phyloP scores from a whole-genome alignment of 225 moss, liverwort and hornwort genomes.

The Straminergon stramineum region DNA sequence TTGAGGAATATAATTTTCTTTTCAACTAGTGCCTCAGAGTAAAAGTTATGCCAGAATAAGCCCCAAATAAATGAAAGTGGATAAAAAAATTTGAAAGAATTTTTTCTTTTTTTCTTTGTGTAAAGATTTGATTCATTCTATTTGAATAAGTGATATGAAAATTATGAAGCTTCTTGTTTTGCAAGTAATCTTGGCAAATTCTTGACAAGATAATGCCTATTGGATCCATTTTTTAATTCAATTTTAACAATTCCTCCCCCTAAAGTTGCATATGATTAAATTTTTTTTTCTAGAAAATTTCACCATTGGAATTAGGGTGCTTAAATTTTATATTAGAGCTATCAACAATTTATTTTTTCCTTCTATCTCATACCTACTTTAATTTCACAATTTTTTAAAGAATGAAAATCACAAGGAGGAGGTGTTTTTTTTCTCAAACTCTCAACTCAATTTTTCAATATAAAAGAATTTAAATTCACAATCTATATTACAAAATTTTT shows the following conservation, averaged over 20 bases:
- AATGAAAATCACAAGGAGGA: not conserved
- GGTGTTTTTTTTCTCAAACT: not conserved
- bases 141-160: not conserved
- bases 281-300: not conserved
- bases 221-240: not conserved
- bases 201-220: not conserved
- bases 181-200: not conserved
- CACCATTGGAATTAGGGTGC: rapidly evolving
- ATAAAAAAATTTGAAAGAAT: too few species aligned
- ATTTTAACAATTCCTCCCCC: not conserved
- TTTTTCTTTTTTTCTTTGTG: not conserved
- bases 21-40: rapidly evolving
- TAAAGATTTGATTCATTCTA: not conserved
- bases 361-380: rapidly evolving
- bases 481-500: not conserved
- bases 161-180: not conserved
- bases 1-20: not conserved
- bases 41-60: not conserved
- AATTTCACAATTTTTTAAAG: not conserved
- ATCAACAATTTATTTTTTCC: not conserved
- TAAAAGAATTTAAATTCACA: too few species aligned
- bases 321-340: not conserved
- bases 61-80: rapidly evolving
- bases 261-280: not conserved
- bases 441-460: not conserved